phyloP scores from a whole-genome alignment of 2,329 filamentous ascomycete species.

The Aspergillus floridensis region DNA sequence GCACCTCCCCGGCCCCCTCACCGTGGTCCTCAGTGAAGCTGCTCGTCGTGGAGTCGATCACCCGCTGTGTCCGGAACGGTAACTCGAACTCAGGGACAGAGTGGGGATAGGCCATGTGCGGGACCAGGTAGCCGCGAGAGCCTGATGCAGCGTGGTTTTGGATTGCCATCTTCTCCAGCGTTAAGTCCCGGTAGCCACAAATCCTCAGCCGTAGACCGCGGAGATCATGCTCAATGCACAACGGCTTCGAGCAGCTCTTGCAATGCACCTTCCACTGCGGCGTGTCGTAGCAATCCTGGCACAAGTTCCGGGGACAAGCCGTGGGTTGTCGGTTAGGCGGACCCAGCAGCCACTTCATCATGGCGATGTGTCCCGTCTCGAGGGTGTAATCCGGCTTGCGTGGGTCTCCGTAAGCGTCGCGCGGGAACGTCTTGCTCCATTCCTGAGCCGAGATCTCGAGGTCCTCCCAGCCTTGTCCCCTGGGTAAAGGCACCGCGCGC shows the following conservation, averaged over 20 bases:
- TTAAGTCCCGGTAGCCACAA: slow-evolving; percentile 57
- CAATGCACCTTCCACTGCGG: slow-evolving; percentile 60
- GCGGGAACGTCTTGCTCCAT: slow-evolving; percentile 41
- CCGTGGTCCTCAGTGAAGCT: slow-evolving; percentile 36
- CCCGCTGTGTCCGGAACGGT: slow-evolving; percentile 31
- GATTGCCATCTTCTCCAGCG: slow-evolving; percentile 48
- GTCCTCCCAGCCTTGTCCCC: slow-evolving; percentile 55
- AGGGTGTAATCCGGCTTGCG: slow-evolving; percentile 39
- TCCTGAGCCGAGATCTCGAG: slow-evolving; percentile 49
- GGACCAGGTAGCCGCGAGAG: slow-evolving; percentile 8
- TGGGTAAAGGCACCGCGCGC: slow-evolving; percentile 57
- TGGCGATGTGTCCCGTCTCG: slow-evolving; percentile 40
- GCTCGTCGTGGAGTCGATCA: slow-evolving; percentile 32
- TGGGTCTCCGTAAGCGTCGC: slow-evolving; percentile 42
- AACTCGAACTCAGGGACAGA: slow-evolving; percentile 27
- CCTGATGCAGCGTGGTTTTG: slow-evolving; percentile 28
- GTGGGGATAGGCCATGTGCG: slow-evolving; percentile 13
- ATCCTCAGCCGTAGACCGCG: slow-evolving; percentile 56
- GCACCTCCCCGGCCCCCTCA: slow-evolving; percentile 27
- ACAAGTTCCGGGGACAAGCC: slow-evolving; percentile 56
- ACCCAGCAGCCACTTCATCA: slow-evolving; percentile 49
- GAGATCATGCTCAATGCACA: slow-evolving; percentile 61
- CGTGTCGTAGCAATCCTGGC: slow-evolving; percentile 57
- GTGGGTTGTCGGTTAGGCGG: slow-evolving; percentile 46
- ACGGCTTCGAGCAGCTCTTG: slow-evolving; percentile 54